Base-by-base conservation (phyloP, 352 stramenopile genomes). In the Albugo laibachii region DNA sequence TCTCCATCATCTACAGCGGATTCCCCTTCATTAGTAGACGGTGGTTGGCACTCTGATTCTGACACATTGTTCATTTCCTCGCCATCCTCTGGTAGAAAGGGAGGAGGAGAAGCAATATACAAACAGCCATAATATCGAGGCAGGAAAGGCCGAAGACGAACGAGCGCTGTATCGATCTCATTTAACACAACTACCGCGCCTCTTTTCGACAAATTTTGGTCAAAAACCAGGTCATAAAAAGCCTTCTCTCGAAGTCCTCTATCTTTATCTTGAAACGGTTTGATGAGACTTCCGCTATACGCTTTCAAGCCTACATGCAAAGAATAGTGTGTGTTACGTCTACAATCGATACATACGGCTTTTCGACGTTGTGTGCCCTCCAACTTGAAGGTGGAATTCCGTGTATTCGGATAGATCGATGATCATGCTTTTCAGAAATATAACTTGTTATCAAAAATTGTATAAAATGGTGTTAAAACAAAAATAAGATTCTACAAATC, bases 261-360 rank as follows among this genome's bases (percentile, higher is more conserved):
- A 41, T 62, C 61, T 45, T 82, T 84, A 55, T 60, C 82, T 55
- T 93, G 80, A 53, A 89, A 93, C 8, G 76, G 80, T 55, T 93
- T 93, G 40, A 85, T 61, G 50, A 92, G 78, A 44, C 66, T 65
- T 0, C 69, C 79, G n/a, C 62, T 61, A 45, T 65, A 54, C 27
- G 73, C 50, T 38, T 79, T 80, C 36, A 89, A 48, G 54, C 71
- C 75, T 88, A 37, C 15, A 10, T 48, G 18, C n/a, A 24, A 36
- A 40, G 11, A 0, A 1, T 13, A 54, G 52, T 5, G 54, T 42
- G 11, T 36, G n/a, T n/a, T n/a, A n/a, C n/a, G n/a, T n/a, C n/a
- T 14, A 37, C 2, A 11, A 18, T 1, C 14, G 42, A 12, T 24
- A 52, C 55, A 18, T 57, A 85, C 76, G 76, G 1, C 62, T 75